phyloP scores from a whole-genome alignment of 345 rosid genomes.

The Linum lewisii region DNA sequence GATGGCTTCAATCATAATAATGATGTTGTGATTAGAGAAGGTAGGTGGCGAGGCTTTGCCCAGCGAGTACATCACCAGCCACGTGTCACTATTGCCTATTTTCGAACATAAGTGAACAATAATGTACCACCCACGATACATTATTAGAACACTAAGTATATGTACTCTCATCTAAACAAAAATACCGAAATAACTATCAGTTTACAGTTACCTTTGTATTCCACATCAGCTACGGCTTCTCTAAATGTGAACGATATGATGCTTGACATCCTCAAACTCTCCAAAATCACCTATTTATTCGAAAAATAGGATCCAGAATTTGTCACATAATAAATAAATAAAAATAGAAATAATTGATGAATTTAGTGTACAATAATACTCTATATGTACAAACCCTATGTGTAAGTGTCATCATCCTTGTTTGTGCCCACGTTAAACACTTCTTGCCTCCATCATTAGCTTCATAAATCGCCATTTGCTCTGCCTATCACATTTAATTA shows the following conservation, averaged over 20 bases:
- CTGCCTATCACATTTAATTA: constrained; percentile 36
- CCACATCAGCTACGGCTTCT: constrained; percentile 82
- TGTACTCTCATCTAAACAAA: background rate
- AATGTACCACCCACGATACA: no score
- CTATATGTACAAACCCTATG: constrained; percentile 33
- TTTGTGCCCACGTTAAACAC: constrained; percentile 67
- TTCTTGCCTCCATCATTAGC: constrained; percentile 40
- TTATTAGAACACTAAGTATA: no score
- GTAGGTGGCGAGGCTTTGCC: no score
- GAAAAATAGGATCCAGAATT: background rate
- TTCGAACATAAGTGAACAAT: no score
- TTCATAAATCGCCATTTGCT: constrained; percentile 45
- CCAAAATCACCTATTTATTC: constrained; percentile 38
- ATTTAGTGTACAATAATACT: background rate
- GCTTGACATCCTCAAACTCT: constrained; percentile 84
- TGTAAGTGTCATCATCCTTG: constrained; percentile 68
- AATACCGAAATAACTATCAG: background rate
- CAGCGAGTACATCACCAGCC: no score
- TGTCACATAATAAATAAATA: no score
- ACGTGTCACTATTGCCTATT: no score
- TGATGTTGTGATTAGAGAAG: no score
- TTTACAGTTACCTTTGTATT: constrained; percentile 19
- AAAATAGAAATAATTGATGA: no score
- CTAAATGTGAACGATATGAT: constrained; percentile 88
- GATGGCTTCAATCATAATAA: no score